Conservation (phyloP, 176 grass and related monocot genomes). For the Aegilops sharonensis region DNA sequence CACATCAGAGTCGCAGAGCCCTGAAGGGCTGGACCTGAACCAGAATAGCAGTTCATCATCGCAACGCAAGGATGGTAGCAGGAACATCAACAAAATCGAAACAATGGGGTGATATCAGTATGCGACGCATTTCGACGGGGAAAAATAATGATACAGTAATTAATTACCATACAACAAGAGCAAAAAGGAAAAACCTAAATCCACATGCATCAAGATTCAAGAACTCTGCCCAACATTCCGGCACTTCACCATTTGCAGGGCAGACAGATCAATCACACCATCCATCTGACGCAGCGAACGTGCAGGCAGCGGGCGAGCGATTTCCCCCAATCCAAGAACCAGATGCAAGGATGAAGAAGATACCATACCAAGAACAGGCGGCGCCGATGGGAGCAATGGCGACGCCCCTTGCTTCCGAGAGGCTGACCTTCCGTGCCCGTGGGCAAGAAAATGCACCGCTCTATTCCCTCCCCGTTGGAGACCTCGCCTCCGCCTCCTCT, state of each 20-base stretch:
- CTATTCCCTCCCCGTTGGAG: constrained; percentile 23
- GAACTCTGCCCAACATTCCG: not conserved
- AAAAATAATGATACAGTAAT: not conserved
- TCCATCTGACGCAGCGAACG: not conserved
- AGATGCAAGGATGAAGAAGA: not conserved
- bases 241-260: not conserved
- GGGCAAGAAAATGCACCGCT: constrained; percentile 2
- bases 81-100: no score
- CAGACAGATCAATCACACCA: not conserved
- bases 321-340: not conserved
- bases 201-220: not conserved
- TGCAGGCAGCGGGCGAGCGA: not conserved
- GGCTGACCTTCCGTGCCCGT: not conserved
- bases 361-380: not conserved
- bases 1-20: not conserved
- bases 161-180: not conserved
- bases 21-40: not conserved
- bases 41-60: not conserved
- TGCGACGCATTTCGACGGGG: not conserved
- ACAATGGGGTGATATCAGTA: not conserved
- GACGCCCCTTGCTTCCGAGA: not conserved
- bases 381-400: not conserved
- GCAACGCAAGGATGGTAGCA: no score
- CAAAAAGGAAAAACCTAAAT: not conserved
- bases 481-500: not conserved